These are phyloP conservation scores for Firmiana major DNA, from an alignment of 345 rosid genomes.

Conservation along the genomic window DNA sequence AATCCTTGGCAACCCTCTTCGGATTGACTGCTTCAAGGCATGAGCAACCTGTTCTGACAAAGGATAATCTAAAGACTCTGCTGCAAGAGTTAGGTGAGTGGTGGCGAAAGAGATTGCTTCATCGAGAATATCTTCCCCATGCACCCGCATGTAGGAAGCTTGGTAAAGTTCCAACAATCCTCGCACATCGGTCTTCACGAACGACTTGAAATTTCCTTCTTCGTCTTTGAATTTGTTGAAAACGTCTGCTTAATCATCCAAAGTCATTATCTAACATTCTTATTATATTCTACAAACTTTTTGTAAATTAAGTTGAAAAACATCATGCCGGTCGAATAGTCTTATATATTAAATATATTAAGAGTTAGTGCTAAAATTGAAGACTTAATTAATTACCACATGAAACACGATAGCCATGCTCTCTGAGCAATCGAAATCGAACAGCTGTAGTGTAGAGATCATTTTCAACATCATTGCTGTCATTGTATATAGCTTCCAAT, in stretches of 20 bases:
- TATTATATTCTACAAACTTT: no score
- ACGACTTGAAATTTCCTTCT: constrained; percentile 23
- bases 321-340: no score
- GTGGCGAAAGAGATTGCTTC: constrained; percentile 25
- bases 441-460: constrained; percentile 3
- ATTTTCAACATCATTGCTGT: not conserved
- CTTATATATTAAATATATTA: no score
- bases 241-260: constrained; percentile 9
- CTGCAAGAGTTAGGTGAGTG: not conserved
- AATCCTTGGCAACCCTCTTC: constrained; percentile 17
- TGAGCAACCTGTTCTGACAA: constrained; percentile 7
- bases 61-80: not conserved
- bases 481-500: not conserved
- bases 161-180: constrained; percentile 32
- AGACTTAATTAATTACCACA: not conserved
- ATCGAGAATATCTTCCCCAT: constrained; percentile 19
- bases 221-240: constrained; percentile 28
- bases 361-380: no score
- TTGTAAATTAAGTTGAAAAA: no score
- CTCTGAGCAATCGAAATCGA: constrained; percentile 11
- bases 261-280: no score
- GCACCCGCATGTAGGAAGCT: constrained; percentile 26
- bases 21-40: constrained; percentile 14
- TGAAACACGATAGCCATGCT: not conserved
- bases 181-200: not conserved